Evolutionary conservation across 768 basidiomycete species (phyloP).

Genomic region (Russula dissimulans): DNA sequence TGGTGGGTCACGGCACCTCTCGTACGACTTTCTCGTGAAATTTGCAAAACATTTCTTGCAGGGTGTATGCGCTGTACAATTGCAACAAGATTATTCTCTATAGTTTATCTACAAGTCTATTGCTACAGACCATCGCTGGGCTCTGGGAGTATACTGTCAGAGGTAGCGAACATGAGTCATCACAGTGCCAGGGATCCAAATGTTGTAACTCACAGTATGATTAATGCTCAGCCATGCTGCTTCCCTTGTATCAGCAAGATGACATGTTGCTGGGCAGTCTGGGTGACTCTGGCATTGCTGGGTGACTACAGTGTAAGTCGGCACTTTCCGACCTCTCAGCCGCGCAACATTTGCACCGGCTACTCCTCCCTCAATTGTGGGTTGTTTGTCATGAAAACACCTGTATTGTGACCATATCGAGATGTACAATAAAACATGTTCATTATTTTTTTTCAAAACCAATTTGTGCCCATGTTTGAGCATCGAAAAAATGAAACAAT

Average conservation of each 20-base stretch:
- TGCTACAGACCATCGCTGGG: conserved; percentile 12
- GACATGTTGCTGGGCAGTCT: no score
- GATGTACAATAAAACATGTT: no score
- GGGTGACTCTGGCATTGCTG: no score
- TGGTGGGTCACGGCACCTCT: not conserved
- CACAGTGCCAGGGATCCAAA: not conserved
- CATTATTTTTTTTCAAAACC: no score
- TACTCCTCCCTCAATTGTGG: no score
- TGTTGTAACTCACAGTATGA: not conserved
- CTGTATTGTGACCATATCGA: no score
- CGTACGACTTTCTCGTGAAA: not conserved
- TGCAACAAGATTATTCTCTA: conserved; percentile 13
- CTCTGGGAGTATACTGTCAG: conserved; percentile 17
- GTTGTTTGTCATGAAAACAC: no score
- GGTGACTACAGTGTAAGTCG: no score
- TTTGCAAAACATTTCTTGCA: not conserved
- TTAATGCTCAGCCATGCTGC: conserved; percentile 7
- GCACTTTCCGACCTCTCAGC: no score
- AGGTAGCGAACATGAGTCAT: conserved; percentile 7
- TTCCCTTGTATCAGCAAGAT: not conserved
- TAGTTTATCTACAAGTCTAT: conserved; percentile 4
- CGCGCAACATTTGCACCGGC: no score
- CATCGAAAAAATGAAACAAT: no score
- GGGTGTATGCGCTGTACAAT: conserved; percentile 19
- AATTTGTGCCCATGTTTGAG: no score